Percentiles rank a stretch among this genome's conserved stretches.
These are phyloP conservation scores for Hypoxylon sp. DNA, from an alignment of 2,329 filamentous ascomycete species.

Conservation along the genomic window DNA sequence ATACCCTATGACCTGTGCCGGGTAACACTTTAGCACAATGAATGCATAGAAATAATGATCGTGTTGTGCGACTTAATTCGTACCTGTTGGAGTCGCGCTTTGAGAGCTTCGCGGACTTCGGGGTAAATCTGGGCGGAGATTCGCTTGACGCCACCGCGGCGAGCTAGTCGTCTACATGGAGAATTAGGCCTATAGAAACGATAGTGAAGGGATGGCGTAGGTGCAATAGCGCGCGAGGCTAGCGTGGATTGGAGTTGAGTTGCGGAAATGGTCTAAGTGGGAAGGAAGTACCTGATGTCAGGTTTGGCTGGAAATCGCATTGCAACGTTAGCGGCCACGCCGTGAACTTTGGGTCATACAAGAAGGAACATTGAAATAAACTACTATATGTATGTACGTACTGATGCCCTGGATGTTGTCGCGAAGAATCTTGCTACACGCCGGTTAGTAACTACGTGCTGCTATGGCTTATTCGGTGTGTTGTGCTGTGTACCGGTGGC, in stretches of 20 bases:
- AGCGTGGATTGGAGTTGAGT: conserved; percentile 8
- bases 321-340: conserved; percentile 41
- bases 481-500: conserved; percentile 47
- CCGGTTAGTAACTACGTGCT: conserved; percentile 14
- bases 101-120: conserved; percentile 69
- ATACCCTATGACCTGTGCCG: conserved; percentile 65
- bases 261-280: conserved; percentile 11
- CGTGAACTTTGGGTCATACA: conserved; percentile 5
- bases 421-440: conserved; percentile 52
- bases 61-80: conserved; percentile 35
- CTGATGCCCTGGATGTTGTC: conserved; percentile 55
- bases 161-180: conserved; percentile 73
- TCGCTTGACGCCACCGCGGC: conserved; percentile 82
- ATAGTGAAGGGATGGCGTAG: conserved; percentile 11
- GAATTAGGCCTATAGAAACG: conserved; percentile 22
- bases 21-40: conserved; percentile 18
- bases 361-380: too few species aligned
- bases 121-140: conserved; percentile 77
- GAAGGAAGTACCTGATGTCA: conserved; percentile 64
- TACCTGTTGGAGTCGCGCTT: conserved; percentile 64
- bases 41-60: conserved; percentile 21
- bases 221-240: conserved; percentile 8
- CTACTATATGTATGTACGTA: conserved; percentile 41
- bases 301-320: conserved; percentile 63
- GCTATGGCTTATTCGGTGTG: neutral